These are phyloP conservation scores for Prunus mume DNA, from an alignment of 306 rosid genomes.

Conservation along the genomic window DNA sequence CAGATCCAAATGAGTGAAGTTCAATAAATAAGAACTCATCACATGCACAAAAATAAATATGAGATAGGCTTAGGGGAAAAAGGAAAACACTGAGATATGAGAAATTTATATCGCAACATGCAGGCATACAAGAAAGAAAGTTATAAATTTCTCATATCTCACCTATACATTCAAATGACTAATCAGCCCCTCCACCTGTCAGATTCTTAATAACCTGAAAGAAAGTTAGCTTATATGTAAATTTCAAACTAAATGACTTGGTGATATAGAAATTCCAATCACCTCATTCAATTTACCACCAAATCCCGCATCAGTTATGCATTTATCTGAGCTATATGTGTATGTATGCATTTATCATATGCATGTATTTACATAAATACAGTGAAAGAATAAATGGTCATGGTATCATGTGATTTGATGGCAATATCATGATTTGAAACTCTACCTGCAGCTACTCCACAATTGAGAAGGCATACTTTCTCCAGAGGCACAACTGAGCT, in stretches of 20 bases:
- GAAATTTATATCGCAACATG: too few relatives aligned
- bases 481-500: constrained; percentile 65
- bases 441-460: constrained; percentile 95
- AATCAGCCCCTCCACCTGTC: constrained; percentile 94
- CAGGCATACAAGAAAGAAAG: too few relatives aligned
- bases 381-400: neutral
- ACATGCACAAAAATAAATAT: neutral
- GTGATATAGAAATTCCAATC: neutral
- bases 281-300: neutral
- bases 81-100: too few relatives aligned
- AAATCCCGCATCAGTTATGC: neutral
- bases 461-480: constrained; percentile 82
- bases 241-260: constrained; percentile 5
- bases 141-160: too few relatives aligned
- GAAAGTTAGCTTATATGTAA: constrained; percentile 19
- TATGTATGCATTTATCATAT: neutral
- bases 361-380: neutral
- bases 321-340: neutral
- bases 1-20: constrained; percentile 14
- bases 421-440: neutral
- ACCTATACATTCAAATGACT: constrained; percentile 86
- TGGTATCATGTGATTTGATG: neutral
- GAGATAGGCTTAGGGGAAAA: too few relatives aligned
- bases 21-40: constrained; percentile 8
- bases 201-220: constrained; percentile 71